phyloP scores from a whole-genome alignment of 2,329 filamentous ascomycete genomes.

The Ophiognomonia clavigignenti-juglandacearum region DNA sequence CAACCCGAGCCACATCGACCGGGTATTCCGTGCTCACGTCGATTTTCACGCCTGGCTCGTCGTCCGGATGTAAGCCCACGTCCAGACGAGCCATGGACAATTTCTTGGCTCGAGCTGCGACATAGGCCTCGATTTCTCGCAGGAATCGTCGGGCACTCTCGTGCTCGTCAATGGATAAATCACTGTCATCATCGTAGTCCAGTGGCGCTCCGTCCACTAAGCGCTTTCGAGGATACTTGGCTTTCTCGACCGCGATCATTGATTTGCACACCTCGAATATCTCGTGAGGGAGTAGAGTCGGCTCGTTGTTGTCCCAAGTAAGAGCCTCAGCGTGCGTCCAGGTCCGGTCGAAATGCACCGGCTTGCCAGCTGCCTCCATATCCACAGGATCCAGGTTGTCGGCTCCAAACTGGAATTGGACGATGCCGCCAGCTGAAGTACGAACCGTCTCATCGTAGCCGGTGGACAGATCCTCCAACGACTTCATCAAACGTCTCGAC shows the following conservation, averaged over 20 bases:
- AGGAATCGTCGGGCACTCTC: slow-evolving; percentile 83
- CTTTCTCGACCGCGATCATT: slow-evolving; percentile 63
- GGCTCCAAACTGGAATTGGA: slow-evolving; percentile 96
- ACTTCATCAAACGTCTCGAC: slow-evolving; percentile 98
- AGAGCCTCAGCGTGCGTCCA: slow-evolving; percentile 74
- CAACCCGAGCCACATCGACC: slow-evolving; percentile 40
- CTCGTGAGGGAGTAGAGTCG: slow-evolving; percentile 67
- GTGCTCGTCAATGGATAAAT: slow-evolving; percentile 68
- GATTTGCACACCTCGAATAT: slow-evolving; percentile 64
- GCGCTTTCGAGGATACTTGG: slow-evolving; percentile 55
- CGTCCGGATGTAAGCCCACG: slow-evolving; percentile 42
- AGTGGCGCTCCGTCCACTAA: slow-evolving; percentile 59
- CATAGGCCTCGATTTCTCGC: slow-evolving; percentile 68
- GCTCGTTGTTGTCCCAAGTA: slow-evolving; percentile 76
- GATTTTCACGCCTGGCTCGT: slow-evolving; percentile 25
- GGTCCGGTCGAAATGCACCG: slow-evolving; percentile 87
- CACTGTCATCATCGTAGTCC: slow-evolving; percentile 63
- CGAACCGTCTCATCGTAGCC: slow-evolving; percentile 93
- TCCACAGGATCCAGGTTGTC: slow-evolving; percentile 94
- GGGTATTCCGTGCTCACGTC: slow-evolving; percentile 21
- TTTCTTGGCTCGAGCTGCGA: slow-evolving; percentile 57
- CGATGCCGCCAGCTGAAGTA: slow-evolving; percentile 80
- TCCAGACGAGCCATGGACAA: slow-evolving; percentile 49
- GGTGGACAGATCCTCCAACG: slow-evolving; percentile 86
- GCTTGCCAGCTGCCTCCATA: slow-evolving; percentile 92